Evolutionary conservation across 495 filamentous ascomycete genomes (phyloP).

Genomic region (Lasiosphaeria ovina): DNA sequence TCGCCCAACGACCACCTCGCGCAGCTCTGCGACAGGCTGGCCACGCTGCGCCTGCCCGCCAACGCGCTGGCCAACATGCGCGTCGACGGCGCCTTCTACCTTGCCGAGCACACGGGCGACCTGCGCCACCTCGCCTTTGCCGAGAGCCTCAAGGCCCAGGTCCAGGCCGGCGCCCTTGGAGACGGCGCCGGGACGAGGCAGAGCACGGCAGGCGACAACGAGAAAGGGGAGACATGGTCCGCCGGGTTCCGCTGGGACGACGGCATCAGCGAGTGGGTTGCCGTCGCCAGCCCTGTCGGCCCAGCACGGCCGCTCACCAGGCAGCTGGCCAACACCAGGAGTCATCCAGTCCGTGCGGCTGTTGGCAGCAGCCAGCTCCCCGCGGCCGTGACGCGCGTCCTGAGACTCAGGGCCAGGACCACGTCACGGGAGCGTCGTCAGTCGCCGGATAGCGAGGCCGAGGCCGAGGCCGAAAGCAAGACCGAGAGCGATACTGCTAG

Average conservation of each 20-base stretch:
- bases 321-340: neutral
- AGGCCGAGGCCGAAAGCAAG: neutral
- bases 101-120: slow-evolving; percentile 43
- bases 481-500: neutral
- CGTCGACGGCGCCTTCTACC: slow-evolving; percentile 36
- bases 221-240: slow-evolving; percentile 11
- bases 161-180: no score
- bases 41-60: slow-evolving; percentile 17
- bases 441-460: neutral
- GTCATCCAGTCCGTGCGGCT: no score
- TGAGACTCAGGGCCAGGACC: neutral
- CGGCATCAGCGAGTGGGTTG: slow-evolving; percentile 53
- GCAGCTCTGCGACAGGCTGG: slow-evolving; percentile 28
- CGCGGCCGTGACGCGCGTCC: neutral
- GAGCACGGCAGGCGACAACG: no score
- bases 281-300: neutral
- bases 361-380: no score
- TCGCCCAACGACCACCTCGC: slow-evolving; percentile 19
- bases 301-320: neutral
- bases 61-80: slow-evolving; percentile 23
- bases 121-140: slow-evolving; percentile 44
- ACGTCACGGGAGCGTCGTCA: neutral
- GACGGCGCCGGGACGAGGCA: no score
- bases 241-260: slow-evolving; percentile 51
- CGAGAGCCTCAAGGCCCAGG: slow-evolving; percentile 30